Percentiles rank a stretch among this genome's conserved stretches.
These are phyloP conservation scores for Phytophthora sp. DNA, from an alignment of 352 stramenopile species.

Conservation along the genomic window DNA sequence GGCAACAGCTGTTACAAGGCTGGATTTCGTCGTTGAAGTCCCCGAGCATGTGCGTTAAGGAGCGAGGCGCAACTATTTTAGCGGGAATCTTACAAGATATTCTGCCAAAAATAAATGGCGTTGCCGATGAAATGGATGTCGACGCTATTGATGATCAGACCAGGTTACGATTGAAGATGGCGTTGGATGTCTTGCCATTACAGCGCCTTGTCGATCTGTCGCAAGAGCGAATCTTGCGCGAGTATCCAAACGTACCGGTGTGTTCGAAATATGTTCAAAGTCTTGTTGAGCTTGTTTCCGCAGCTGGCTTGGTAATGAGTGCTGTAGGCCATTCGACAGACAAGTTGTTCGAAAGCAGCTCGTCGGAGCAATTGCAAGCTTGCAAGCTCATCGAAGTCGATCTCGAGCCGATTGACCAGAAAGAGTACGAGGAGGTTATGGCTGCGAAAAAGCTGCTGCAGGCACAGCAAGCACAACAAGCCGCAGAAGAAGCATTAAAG, in stretches of 20 bases:
- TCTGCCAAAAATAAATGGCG: constrained; percentile 45
- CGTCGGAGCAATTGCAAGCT: constrained; percentile 45
- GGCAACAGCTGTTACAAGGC: constrained; percentile 73
- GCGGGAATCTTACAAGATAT: constrained; percentile 82
- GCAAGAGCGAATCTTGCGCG: constrained; percentile 76
- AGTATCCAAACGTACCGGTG: constrained; percentile 78
- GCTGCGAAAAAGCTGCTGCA: constrained; percentile 46
- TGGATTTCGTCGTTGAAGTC: constrained; percentile 87
- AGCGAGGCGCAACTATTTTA: constrained; percentile 81
- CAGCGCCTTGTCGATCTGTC: constrained; percentile 74
- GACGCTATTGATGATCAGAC: constrained; percentile 31
- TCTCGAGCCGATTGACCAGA: constrained; percentile 65
- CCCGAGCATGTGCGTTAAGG: constrained; percentile 86
- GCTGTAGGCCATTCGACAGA: constrained; percentile 56
- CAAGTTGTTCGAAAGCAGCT: constrained; percentile 54
- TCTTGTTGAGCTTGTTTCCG: constrained; percentile 82
- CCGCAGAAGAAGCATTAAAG: constrained; percentile 55
- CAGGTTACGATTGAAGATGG: constrained; percentile 35
- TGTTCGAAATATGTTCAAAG: constrained; percentile 88
- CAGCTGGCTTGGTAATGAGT: constrained; percentile 64
- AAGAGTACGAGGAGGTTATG: constrained; percentile 72
- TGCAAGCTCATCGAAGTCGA: constrained; percentile 72
- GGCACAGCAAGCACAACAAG: constrained; percentile 44
- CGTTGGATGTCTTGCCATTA: constrained; percentile 65
- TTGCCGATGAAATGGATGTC: constrained; percentile 15